Evolutionary conservation across 805 yeast genomes (phyloP).

Genomic region (Cyberlindnera meyerae): DNA sequence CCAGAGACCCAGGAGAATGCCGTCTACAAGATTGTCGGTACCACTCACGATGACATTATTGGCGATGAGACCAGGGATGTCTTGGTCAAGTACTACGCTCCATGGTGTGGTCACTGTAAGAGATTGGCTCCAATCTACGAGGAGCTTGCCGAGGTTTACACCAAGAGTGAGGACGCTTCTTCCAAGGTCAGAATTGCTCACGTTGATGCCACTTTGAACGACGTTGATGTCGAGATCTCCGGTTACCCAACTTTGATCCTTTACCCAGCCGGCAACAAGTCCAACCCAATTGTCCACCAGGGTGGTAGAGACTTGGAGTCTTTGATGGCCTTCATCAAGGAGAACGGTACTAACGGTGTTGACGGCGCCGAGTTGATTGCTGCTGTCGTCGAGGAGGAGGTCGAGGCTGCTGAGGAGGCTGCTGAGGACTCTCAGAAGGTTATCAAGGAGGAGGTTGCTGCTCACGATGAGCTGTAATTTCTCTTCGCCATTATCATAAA

Average conservation of each 20-base stretch:
- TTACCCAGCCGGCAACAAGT: conserved; percentile 81
- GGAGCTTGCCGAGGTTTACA: conserved; percentile 72
- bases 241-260: conserved; percentile 93
- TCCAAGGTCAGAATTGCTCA: conserved; percentile 72
- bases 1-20: conserved; percentile 79
- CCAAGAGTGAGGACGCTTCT: conserved; percentile 41
- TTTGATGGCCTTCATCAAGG: conserved; percentile 65
- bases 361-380: conserved; percentile 45
- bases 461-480: conserved; percentile 14
- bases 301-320: conserved; percentile 72
- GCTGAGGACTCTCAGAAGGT: too few relatives aligned
- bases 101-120: conserved; percentile 98
- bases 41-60: conserved; percentile 70
- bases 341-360: conserved; percentile 56
- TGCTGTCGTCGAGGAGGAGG: conserved; percentile 16
- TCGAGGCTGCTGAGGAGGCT: conserved; percentile 11
- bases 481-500: neutral
- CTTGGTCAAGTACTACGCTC: conserved; percentile 89
- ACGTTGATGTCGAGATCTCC: conserved; percentile 72
- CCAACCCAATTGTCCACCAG: conserved; percentile 57
- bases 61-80: conserved; percentile 58
- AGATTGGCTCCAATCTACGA: conserved; percentile 84
- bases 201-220: conserved; percentile 86
- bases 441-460: conserved; percentile 5
- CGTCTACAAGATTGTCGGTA: conserved; percentile 75